Evolutionary conservation across 371 early-diverging fungal species (phyloP), one percentile per base, ranked within the genome.

Genomic region (Batkoa obscura): DNA sequence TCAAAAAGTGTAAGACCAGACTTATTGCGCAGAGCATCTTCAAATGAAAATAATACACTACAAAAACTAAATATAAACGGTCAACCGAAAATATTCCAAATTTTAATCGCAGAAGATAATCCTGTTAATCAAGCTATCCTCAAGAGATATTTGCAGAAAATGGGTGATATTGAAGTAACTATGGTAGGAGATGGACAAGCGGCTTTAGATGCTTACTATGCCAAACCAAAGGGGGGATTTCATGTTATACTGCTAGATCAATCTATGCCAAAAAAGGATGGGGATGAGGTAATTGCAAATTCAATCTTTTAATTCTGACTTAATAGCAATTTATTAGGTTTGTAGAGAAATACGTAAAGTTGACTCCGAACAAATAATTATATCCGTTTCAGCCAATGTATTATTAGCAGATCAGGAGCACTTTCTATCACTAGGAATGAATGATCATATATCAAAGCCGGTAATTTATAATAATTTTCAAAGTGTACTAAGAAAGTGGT

Each of bases 51-150:
- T n/a, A 41, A 41, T n/a, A 41, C 41, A 41, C 23, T 23, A 23
- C 23, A 23, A 23, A 23, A 23, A 23, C 23, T 23, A 23, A 23
- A 23, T 23, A 23, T 23, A 23, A 23, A 23, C 23, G 23, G 23
- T 23, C 23, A 23, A 23, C 41, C 51, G 4, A 38, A 34, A 13
- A 9, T 12, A n/a, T 53, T 39, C 55, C 43, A 31, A n/a, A 33
- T 55, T 10, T 32, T 55, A 2, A 9, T 55, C 5, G 55, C 55
- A 13, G 55, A 55, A 31, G 55, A 55, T 43, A 55, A 55, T 31
- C 43, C 43, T 8, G 43, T 55, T 33, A 55, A 55, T 34, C 55
- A 55, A 33, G 43, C 43, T n/a, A 55, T 55, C 31, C 41, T 55
- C 15, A 43, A 15, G 13, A n/a, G 43, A 6, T 55, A 30, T 23